Evolutionary conservation across 768 basidiomycete species (phyloP).

Genomic region (Wakefieldia striispora): DNA sequence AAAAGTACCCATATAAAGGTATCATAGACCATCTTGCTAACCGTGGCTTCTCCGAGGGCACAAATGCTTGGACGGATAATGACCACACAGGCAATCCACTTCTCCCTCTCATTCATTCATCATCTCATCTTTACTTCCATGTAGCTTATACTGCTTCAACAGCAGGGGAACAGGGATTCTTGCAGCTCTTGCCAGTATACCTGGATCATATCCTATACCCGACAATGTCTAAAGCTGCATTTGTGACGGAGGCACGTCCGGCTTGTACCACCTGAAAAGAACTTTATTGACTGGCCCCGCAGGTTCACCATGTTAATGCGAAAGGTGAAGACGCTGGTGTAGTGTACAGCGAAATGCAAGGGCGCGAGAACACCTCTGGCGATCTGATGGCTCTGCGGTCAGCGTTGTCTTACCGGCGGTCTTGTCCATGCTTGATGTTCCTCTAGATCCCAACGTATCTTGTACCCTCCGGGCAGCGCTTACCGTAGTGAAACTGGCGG

Average conservation of each 20-base stretch:
- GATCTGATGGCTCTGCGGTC: slow-evolving; percentile 89
- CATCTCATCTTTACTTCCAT: background rate
- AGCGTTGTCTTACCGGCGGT: slow-evolving; percentile 21
- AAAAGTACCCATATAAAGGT: slow-evolving; percentile 95
- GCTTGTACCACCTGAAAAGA: background rate
- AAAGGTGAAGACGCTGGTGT: slow-evolving; percentile 93
- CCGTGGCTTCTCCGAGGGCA: slow-evolving; percentile 86
- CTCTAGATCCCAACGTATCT: slow-evolving; percentile 68
- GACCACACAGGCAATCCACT: slow-evolving; percentile 61
- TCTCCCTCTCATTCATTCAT: background rate
- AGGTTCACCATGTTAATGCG: slow-evolving; percentile 94
- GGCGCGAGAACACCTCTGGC: slow-evolving; percentile 86
- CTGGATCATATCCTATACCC: slow-evolving; percentile 97
- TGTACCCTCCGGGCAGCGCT: slow-evolving; percentile 80
- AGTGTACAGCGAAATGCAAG: slow-evolving; percentile 97
- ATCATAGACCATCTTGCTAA: slow-evolving; percentile 94
- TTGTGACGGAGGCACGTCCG: slow-evolving; percentile 54
- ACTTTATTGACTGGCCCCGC: slow-evolving; percentile 6
- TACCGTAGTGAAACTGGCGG: slow-evolving; percentile 98
- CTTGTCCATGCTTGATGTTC: slow-evolving; percentile 3
- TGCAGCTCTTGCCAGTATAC: slow-evolving; percentile 84
- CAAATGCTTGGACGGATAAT: slow-evolving; percentile 97
- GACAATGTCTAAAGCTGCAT: slow-evolving; percentile 86
- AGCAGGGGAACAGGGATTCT: slow-evolving; percentile 89
- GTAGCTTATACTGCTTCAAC: slow-evolving; percentile 90